Evolutionary conservation across 208 protist species (phyloP).

Genomic region (Wallacemonas collosoma): DNA sequence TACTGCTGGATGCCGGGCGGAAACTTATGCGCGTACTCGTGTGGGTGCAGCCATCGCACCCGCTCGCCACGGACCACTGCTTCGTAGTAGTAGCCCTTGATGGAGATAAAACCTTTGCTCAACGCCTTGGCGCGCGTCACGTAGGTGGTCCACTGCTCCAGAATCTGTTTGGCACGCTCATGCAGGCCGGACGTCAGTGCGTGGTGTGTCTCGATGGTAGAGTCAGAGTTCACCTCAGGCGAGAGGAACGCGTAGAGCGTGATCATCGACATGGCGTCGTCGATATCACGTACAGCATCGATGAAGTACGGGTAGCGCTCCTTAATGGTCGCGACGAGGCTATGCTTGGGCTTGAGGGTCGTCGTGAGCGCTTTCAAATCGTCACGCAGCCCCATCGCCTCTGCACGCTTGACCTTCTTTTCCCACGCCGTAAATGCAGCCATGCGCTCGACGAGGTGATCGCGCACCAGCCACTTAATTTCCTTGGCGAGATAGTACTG

Average conservation of each 20-base stretch:
- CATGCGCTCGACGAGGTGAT: constrained; percentile 97
- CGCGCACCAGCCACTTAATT: constrained; percentile 97
- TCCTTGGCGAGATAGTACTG: constrained; percentile 99
- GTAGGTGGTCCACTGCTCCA: constrained; percentile 86
- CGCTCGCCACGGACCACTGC: constrained; percentile 93
- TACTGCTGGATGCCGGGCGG: constrained; percentile 95
- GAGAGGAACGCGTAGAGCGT: constrained; percentile 94
- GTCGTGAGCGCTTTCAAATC: constrained; percentile 68
- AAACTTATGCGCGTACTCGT: constrained; percentile 96
- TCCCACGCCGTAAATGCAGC: constrained; percentile 93
- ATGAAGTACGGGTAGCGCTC: constrained; percentile 98
- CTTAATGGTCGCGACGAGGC: constrained; percentile 95
- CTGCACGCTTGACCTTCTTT: constrained; percentile 92
- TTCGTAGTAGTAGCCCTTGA: constrained; percentile 99
- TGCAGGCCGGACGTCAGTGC: constrained; percentile 80
- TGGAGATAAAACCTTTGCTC: constrained; percentile 97
- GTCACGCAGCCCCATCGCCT: constrained; percentile 71
- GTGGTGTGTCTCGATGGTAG: constrained; percentile 80
- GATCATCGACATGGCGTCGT: constrained; percentile 97
- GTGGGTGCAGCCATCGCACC: constrained; percentile 98
- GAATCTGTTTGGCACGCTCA: constrained; percentile 66
- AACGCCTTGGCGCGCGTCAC: constrained; percentile 82
- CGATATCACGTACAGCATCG: constrained; percentile 96
- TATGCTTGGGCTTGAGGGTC: constrained; percentile 87
- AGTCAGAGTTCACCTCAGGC: constrained; percentile 68